These are phyloP conservation scores for Fraxinus pennsylvanica DNA, from an alignment of 257 asterid species.

Conservation along the genomic window DNA sequence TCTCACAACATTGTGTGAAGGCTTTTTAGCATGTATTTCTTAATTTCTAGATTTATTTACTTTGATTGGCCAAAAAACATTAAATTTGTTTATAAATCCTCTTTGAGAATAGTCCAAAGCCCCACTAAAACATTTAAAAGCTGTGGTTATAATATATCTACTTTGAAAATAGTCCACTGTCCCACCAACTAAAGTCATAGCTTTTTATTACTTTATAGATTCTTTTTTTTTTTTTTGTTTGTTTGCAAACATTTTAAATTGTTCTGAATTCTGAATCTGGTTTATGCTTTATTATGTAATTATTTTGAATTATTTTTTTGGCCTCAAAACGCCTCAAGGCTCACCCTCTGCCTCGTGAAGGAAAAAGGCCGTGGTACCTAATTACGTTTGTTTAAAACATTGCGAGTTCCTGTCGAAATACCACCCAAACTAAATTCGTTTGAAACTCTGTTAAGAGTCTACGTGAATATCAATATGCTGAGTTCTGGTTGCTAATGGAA, in stretches of 20 bases:
- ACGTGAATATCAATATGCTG: not conserved
- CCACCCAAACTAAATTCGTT: not conserved
- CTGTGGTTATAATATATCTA: not conserved
- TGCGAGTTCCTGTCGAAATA: not conserved
- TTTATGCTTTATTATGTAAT: not conserved
- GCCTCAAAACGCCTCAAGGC: not conserved
- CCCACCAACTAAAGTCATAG: not conserved
- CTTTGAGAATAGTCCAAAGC: not conserved
- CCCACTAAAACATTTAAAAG: not conserved
- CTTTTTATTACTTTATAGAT: not conserved
- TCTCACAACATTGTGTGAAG: not conserved
- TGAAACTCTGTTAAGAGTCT: not conserved
- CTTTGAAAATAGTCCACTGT: not conserved
- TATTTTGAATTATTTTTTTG: not conserved
- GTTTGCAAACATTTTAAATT: not conserved
- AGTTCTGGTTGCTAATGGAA: slow-evolving; percentile 18
- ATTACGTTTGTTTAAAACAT: not conserved
- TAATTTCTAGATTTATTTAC: not conserved
- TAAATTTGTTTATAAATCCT: not conserved
- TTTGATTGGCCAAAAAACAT: not conserved
- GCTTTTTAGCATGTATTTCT: not conserved
- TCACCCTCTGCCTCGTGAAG: not conserved
- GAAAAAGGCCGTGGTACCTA: not conserved
- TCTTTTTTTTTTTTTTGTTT: not conserved
- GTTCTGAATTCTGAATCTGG: not conserved